Evolutionary conservation across 2,329 filamentous ascomycete genomes (phyloP).

Genomic region (Venturia oleaginea): DNA sequence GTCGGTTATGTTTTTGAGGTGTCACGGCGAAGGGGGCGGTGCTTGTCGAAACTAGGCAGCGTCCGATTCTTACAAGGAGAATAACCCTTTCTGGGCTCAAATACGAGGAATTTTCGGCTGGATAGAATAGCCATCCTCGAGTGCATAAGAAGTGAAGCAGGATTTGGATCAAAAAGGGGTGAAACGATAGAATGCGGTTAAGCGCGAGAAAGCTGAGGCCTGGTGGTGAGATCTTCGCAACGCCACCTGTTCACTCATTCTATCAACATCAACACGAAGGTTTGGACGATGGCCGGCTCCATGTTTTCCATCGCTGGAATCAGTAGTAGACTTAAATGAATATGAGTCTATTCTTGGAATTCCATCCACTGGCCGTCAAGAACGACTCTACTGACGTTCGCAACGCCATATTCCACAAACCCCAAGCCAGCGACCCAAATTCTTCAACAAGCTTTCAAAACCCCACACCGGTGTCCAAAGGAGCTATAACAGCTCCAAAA

Average conservation of each 20-base stretch:
- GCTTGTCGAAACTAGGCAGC: not conserved
- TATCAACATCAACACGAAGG: not conserved
- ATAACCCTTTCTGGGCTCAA: not conserved
- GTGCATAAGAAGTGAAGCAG: not conserved
- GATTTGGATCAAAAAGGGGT: not conserved
- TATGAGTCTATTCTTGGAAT: too few species aligned
- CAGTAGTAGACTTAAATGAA: too few species aligned
- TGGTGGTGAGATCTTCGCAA: not conserved
- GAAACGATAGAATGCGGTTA: not conserved
- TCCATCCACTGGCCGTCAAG: too few species aligned
- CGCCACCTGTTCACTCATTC: not conserved
- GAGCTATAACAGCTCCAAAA: too few species aligned
- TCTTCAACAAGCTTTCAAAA: too few species aligned
- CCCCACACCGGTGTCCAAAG: too few species aligned
- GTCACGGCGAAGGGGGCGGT: not conserved
- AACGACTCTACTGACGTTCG: too few species aligned
- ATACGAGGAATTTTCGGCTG: not conserved
- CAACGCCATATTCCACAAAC: too few species aligned
- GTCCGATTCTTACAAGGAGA: not conserved
- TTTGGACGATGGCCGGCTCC: not conserved
- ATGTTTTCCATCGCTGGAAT: too few species aligned
- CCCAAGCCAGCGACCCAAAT: too few species aligned
- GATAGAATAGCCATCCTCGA: not conserved
- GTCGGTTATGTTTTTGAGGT: not conserved
- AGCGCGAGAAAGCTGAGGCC: not conserved